Base-by-base conservation (phyloP, 306 rosid genomes). In the Prunus mongolica region DNA sequence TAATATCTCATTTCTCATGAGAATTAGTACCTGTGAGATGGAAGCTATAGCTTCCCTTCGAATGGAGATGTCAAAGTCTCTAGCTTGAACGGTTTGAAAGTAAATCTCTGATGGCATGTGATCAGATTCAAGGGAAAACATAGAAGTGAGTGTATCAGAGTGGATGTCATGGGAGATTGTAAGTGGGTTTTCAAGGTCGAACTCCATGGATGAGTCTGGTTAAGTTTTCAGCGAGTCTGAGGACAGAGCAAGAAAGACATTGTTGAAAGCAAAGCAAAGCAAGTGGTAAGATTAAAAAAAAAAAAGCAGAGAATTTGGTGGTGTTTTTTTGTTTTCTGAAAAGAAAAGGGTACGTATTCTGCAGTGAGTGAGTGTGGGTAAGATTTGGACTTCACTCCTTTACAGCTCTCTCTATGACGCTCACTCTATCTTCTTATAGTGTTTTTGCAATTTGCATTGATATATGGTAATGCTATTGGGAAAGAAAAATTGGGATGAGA, bases 141-240 rank as follows among this genome's bases (percentile, higher is more conserved):
- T 92, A 30, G 91, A 90, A 69, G 90, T 64, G 74, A 85, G 50
- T 4, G 80, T 24, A 45, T 91, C 87, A 46, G 74, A 84, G 71
- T 78, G 86, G 55, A 75, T 83, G 54, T 79, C 78, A 20, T 83
- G 84, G 79, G 75, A 82, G 80, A 86, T 74, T 32, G 85, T 84
- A 2, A 90, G 80, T 72, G 98, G 98, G 92, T 92, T 90, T 85
- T 94, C 96, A 14, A 89, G 97, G 84, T 92, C 91, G 86, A 89
- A 89, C 79, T 94, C 98, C 98, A 95, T 95, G 73, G 82, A 75
- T 8, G 56, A 34, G 79, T 20, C 4, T 12, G 15, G 28, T 12
- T 15, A 46, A 61, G 76, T 46, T 30, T 67, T 67, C 75, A 81
- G 66, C 50, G 80, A 27, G 52, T 13, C 12, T 72, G 83, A 55